phyloP scores from a whole-genome alignment of 306 rosid genomes.

The Cyamopsis tetragonoloba region DNA sequence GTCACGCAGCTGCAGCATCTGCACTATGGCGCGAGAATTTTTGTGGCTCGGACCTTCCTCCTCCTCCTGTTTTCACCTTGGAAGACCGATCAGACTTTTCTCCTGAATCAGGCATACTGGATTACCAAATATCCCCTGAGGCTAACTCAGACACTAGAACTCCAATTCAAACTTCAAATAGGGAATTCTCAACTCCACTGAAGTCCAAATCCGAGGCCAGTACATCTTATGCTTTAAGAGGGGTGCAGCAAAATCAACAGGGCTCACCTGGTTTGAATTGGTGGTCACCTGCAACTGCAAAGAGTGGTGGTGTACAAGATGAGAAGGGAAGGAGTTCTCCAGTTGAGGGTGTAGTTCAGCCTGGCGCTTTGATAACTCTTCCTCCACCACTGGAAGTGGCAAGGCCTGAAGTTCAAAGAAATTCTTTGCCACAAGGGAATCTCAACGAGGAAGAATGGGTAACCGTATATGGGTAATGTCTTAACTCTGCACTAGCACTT shows the following conservation, averaged over 20 bases:
- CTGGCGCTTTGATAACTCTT: constrained; percentile 81
- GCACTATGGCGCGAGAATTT: constrained; percentile 80
- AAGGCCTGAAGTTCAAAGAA: constrained; percentile 80
- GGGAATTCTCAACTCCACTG: constrained; percentile 54
- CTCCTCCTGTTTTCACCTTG: constrained; percentile 88
- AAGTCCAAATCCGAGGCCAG: constrained; percentile 70
- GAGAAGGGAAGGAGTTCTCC: constrained; percentile 84
- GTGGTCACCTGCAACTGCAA: constrained; percentile 82
- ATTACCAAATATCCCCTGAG: constrained; percentile 84
- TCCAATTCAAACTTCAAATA: constrained; percentile 48
- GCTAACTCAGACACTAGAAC: constrained; percentile 62
- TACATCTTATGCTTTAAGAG: constrained; percentile 68
- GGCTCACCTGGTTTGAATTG: constrained; percentile 55
- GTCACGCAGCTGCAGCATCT: constrained; percentile 81
- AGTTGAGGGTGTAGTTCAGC: constrained; percentile 92
- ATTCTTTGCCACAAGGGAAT: constrained; percentile 61
- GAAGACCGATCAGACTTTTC: constrained; percentile 91
- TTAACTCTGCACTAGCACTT: constrained; percentile 20
- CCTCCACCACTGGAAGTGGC: constrained; percentile 92
- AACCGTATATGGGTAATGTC: constrained; percentile 84
- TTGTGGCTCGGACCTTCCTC: constrained; percentile 80
- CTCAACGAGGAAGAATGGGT: constrained; percentile 95
- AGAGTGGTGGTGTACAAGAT: constrained; percentile 72
- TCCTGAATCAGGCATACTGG: constrained; percentile 86
- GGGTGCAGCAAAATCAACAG: constrained; percentile 65